Evolutionary conservation across 1,284 basidiomycete genomes (phyloP).

Genomic region (Fistulina hepatica): DNA sequence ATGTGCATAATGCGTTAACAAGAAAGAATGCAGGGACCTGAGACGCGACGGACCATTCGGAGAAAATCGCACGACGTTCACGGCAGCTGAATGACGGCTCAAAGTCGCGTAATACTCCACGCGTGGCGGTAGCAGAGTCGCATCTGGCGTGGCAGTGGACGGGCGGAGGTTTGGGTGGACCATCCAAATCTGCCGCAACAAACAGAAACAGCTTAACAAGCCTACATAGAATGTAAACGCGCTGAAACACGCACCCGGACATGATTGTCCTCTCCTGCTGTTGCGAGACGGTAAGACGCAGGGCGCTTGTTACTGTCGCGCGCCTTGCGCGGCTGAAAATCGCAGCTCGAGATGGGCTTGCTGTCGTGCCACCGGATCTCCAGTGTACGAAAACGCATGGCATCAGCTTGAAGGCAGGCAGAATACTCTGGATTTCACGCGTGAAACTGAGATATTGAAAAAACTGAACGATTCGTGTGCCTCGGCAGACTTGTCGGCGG

Average conservation of each 20-base stretch:
- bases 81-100: constrained; percentile 85
- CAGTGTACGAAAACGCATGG: constrained; percentile 73
- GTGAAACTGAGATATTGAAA: too few species aligned
- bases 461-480: too few species aligned
- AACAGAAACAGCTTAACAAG: constrained; percentile 7
- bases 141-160: constrained; percentile 41
- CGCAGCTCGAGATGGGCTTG: constrained; percentile 89
- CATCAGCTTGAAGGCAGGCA: constrained; percentile 2
- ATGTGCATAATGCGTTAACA: constrained; percentile 5
- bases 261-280: constrained; percentile 95
- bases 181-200: constrained; percentile 70
- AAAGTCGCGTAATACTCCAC: constrained; percentile 95
- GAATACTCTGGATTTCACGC: not conserved
- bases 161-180: constrained; percentile 84
- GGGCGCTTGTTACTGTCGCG: constrained; percentile 27
- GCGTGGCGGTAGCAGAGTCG: constrained; percentile 63
- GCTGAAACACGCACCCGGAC: constrained; percentile 62
- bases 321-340: constrained; percentile 85
- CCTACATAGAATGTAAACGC: constrained; percentile 12
- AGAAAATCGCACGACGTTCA: constrained; percentile 95
- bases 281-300: constrained; percentile 83
- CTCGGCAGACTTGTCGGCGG: too few species aligned
- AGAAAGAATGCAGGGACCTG: not conserved
- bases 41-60: constrained; percentile 66
- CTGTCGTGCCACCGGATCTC: constrained; percentile 94